A percentile compares a stretch with the other conserved stretches of the same genome.
phyloP scores from a whole-genome alignment of 2,329 filamentous ascomycete species.

The Epichloe typhina region DNA sequence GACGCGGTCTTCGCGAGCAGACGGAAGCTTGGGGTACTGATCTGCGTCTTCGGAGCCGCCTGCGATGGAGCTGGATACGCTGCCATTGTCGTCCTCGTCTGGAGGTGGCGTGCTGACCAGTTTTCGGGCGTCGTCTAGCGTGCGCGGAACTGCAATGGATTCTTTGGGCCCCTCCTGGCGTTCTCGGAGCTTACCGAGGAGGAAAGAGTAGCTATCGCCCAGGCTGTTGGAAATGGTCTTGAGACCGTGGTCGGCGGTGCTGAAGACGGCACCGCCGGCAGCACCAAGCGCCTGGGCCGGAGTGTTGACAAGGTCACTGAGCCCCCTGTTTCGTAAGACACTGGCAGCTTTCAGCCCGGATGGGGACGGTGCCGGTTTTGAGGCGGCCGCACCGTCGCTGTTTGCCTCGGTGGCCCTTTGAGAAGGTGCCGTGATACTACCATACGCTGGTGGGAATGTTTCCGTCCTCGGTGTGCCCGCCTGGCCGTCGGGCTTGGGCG shows the following conservation, averaged over 20 bases:
- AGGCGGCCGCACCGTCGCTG: conserved; percentile 18
- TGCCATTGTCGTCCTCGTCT: conserved; percentile 50
- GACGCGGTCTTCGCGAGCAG: conserved; percentile 46
- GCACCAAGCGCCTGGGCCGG: conserved; percentile 70
- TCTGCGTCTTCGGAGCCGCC: conserved; percentile 28
- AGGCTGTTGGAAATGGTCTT: conserved; percentile 86
- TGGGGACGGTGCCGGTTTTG: conserved; percentile 25
- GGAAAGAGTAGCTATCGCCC: conserved; percentile 85
- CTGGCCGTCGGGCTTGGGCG: conserved; percentile 39
- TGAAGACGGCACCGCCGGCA: conserved; percentile 73
- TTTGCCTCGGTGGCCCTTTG: conserved; percentile 20
- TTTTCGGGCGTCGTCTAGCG: conserved; percentile 82
- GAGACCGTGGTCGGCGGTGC: conserved; percentile 78
- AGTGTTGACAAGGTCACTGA: conserved; percentile 78
- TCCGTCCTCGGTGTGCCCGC: conserved; percentile 36
- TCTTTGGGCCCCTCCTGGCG: conserved; percentile 32
- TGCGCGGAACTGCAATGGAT: conserved; percentile 61
- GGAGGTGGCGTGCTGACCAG: conserved; percentile 63
- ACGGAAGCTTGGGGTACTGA: conserved; percentile 13
- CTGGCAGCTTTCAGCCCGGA: conserved; percentile 31
- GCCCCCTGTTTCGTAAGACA: conserved; percentile 51
- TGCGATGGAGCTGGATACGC: conserved; percentile 37
- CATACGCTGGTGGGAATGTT: conserved; percentile 46
- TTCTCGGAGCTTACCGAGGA: conserved; percentile 79
- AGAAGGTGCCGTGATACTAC: conserved; percentile 23